These are phyloP conservation scores for Termitomyces sp. DNA, from an alignment of 768 basidiomycete genomes.

Conservation along the genomic window DNA sequence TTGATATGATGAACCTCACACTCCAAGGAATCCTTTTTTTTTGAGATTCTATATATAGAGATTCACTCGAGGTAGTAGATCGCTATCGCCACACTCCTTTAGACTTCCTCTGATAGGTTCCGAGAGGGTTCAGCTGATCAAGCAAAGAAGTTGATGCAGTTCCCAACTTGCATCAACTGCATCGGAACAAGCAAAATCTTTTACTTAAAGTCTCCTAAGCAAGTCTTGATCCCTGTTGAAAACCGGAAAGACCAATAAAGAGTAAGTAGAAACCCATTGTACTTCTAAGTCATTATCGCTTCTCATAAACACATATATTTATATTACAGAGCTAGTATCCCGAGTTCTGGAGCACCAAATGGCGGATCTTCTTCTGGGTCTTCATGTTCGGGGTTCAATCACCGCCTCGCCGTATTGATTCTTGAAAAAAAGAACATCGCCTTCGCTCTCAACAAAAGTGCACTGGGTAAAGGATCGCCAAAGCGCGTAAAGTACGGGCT, in stretches of 20 bases:
- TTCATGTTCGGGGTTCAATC: slow-evolving; percentile 14
- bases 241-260: background rate
- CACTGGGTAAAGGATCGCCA: slow-evolving; percentile 59
- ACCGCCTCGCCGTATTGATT: slow-evolving; percentile 39
- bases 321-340: background rate
- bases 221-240: background rate
- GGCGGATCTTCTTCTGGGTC: background rate
- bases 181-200: background rate
- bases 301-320: background rate
- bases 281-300: background rate
- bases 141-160: background rate
- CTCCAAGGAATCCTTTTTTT: background rate
- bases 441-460: slow-evolving; percentile 51
- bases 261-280: background rate
- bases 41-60: background rate
- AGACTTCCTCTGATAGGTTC: background rate
- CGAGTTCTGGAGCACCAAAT: background rate
- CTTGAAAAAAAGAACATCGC: slow-evolving; percentile 49
- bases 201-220: background rate
- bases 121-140: background rate
- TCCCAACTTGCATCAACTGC: background rate
- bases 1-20: background rate
- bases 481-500: slow-evolving; percentile 40
- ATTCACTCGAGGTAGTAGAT: background rate
- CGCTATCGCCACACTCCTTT: background rate